Evolutionary conservation across 306 rosid genomes (phyloP), one percentile per base, ranked within the genome.

Genomic region (Begonia loranthoides): DNA sequence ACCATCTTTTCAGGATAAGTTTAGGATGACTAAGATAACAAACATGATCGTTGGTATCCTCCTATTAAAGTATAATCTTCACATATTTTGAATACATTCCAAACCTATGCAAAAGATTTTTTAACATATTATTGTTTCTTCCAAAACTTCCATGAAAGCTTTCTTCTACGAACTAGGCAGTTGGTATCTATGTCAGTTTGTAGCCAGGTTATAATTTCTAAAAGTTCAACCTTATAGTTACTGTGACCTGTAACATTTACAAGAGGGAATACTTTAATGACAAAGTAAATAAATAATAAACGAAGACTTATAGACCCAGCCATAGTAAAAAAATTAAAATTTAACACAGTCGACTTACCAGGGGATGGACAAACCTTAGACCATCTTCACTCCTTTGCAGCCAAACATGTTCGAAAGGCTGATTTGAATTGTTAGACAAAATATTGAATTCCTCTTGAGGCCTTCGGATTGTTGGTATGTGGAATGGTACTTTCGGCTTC

Each of bases 351-450:
- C 22, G 56, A 69, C 87, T 67, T 51, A 89, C 97, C 74, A 90
- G 61, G 48, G 97, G 97, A 76, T 90, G 97, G 62, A 82, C 48
- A 65, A 79, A 75, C 44, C 71, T 67, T 9, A 22, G 67, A 11
- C 68, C 92, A 66, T 85, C 92, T 12, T 82, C 97, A 58, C 74
- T 70, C 66, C 75, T 78, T 70, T 76, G 75, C 82, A 90, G 53
- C 97, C 95, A 90, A 52, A 90, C 94, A 77, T 90, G 97, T 57
- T 76, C 87, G 63, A 82, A 90, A 1, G 87, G 92, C 64, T 72
- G 59, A 61, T 85, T 85, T 0, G 72, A 43, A 72, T 90, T 90
- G 51, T 90, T 80, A 50, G 82, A 85, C 57, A 79, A 3, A 49
- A 90, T 80, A 16, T 13, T 76, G 46, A 58, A 80, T 80, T 80